phyloP scores from a whole-genome alignment of 2,329 filamentous ascomycete species.

The Beauveria asiatica region DNA sequence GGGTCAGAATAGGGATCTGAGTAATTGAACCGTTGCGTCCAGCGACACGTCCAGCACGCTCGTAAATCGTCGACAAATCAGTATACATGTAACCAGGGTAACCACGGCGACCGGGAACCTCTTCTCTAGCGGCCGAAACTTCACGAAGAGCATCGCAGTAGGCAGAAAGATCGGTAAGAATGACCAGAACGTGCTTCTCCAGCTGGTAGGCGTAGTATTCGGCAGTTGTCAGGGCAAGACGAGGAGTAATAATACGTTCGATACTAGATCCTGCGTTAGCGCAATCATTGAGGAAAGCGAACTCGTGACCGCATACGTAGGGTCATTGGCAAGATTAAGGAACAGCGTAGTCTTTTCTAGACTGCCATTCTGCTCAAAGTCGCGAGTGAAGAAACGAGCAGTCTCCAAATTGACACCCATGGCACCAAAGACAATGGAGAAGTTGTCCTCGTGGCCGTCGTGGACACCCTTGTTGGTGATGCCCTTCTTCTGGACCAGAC shows the following conservation, averaged over 20 bases:
- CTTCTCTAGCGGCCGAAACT: slow-evolving; percentile 94
- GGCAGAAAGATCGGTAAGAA: slow-evolving; percentile 92
- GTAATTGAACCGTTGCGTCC: slow-evolving; percentile 98
- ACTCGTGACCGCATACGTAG: slow-evolving; percentile 62
- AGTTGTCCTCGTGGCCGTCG: slow-evolving; percentile 97
- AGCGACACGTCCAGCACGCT: slow-evolving; percentile 93
- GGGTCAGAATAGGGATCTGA: slow-evolving; percentile 96
- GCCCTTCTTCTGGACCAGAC: slow-evolving; percentile 73
- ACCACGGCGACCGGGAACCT: slow-evolving; percentile 97
- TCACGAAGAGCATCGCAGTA: slow-evolving; percentile 99
- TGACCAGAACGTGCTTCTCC: slow-evolving; percentile 98
- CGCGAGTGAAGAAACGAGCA: slow-evolving; percentile 92
- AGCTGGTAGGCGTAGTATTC: slow-evolving; percentile 99
- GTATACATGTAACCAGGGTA: slow-evolving; percentile 99
- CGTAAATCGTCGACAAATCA: slow-evolving; percentile 99
- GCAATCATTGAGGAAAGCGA: too few species aligned
- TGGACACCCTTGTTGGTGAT: slow-evolving; percentile 87
- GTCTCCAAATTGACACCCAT: slow-evolving; percentile 99
- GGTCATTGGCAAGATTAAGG: slow-evolving; percentile 98
- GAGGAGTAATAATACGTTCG: slow-evolving; percentile 98
- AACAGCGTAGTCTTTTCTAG: slow-evolving; percentile 96
- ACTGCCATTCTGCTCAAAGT: slow-evolving; percentile 98
- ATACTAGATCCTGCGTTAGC: slow-evolving; percentile 50
- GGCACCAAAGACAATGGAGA: slow-evolving; percentile 97
- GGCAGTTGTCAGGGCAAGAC: slow-evolving; percentile 93